These are phyloP conservation scores for Auricularia cornea DNA, from an alignment of 768 basidiomycete species.

Conservation along the genomic window DNA sequence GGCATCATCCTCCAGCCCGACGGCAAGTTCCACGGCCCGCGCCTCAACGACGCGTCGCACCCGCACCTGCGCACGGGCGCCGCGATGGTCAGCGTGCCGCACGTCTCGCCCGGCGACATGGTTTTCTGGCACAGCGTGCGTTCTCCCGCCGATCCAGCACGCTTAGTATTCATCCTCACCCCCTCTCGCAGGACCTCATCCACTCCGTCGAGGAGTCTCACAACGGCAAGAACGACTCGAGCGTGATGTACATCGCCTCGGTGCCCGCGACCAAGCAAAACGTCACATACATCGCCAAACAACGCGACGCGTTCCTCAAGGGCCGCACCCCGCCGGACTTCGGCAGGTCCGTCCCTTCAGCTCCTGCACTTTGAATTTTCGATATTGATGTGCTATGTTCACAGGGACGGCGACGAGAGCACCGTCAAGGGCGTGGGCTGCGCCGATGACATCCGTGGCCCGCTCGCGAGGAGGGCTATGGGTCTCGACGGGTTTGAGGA, in stretches of 20 bases:
- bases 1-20: constrained; percentile 30
- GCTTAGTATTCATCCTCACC: no score
- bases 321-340: constrained; percentile 68
- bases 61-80: constrained; percentile 57
- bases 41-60: constrained; percentile 46
- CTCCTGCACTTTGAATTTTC: no score
- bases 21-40: constrained; percentile 6
- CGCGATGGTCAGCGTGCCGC: constrained; percentile 59
- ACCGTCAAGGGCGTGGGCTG: constrained; percentile 32
- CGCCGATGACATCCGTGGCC: constrained; percentile 27
- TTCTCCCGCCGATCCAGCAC: no score
- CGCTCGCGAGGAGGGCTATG: background rate
- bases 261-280: constrained; percentile 59
- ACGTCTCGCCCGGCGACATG: constrained; percentile 66
- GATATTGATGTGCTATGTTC: no score
- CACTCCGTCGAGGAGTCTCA: constrained; percentile 53
- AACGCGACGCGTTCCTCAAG: constrained; percentile 51
- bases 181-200: constrained; percentile 37
- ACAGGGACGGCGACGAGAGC: constrained; percentile 31
- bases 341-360: constrained; percentile 19
- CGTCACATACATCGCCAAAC: constrained; percentile 49
- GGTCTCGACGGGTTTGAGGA: background rate
- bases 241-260: constrained; percentile 72
- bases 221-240: constrained; percentile 27
- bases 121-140: constrained; percentile 55